These are phyloP conservation scores for Chytridium lagenaria DNA, from an alignment of 371 early-diverging fungal species.

Conservation along the genomic window DNA sequence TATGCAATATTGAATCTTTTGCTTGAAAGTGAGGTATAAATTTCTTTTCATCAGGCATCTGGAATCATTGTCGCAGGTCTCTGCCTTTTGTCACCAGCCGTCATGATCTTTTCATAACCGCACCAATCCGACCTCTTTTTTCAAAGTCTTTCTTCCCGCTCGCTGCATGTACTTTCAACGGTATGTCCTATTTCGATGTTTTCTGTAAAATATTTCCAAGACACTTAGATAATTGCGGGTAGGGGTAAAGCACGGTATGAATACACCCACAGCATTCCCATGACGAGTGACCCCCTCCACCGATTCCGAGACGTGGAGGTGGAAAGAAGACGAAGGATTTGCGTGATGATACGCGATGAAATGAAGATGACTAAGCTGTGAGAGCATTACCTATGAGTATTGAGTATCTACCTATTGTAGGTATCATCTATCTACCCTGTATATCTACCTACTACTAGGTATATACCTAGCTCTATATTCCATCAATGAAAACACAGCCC, in stretches of 20 bases:
- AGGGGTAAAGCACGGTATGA: conserved; percentile 54
- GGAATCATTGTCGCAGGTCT: conserved; percentile 63
- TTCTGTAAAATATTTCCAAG: not conserved
- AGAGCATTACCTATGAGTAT: too few relatives aligned
- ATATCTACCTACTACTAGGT: too few relatives aligned
- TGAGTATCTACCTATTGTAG: too few relatives aligned
- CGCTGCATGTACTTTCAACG: conserved; percentile 63
- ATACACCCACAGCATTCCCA: conserved; percentile 63
- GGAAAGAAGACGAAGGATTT: conserved; percentile 53
- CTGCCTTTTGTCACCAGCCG: conserved; percentile 59
- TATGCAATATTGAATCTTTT: conserved; percentile 6
- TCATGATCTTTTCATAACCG: conserved; percentile 58
- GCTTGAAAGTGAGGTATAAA: not conserved
- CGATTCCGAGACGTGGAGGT: conserved; percentile 44
- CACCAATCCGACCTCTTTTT: conserved; percentile 44
- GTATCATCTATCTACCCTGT: too few relatives aligned
- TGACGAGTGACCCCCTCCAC: conserved; percentile 37
- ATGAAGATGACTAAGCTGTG: too few relatives aligned
- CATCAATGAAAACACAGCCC: too few relatives aligned
- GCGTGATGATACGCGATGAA: conserved; percentile 48
- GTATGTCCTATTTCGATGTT: conserved; percentile 12
- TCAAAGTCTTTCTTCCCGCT: conserved; percentile 56
- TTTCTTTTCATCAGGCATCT: conserved; percentile 46
- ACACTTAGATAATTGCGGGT: not conserved
- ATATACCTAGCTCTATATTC: too few relatives aligned